Evolutionary conservation across 441 rosid species (phyloP).

Genomic region (Adansonia grandidieri): DNA sequence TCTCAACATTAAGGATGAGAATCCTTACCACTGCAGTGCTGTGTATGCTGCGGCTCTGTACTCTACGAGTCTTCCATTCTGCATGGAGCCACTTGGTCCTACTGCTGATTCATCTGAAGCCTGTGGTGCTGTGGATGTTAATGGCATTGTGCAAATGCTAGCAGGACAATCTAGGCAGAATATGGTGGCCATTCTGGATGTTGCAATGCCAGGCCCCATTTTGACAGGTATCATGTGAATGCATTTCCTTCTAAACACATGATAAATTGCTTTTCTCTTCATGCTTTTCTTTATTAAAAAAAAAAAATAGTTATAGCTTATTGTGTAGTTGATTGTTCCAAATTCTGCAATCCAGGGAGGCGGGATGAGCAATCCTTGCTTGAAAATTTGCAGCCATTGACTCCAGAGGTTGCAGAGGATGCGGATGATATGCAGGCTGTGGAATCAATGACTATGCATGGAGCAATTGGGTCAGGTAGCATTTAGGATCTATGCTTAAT

Average conservation of each 20-base stretch:
- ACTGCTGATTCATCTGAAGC: slow-evolving; percentile 46
- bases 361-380: slow-evolving; percentile 50
- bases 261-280: slow-evolving; percentile 14
- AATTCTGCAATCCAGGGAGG: slow-evolving; percentile 42
- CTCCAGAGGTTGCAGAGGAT: slow-evolving; percentile 63
- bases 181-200: slow-evolving; percentile 61
- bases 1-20: slow-evolving; percentile 65
- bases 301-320: neutral
- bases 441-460: slow-evolving; percentile 70
- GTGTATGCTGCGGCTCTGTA: slow-evolving; percentile 86
- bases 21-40: slow-evolving; percentile 74
- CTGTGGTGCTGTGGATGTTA: slow-evolving; percentile 65
- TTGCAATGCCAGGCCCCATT: slow-evolving; percentile 76
- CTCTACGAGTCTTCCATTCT: slow-evolving; percentile 70
- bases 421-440: slow-evolving; percentile 66
- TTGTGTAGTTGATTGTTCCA: slow-evolving; percentile 12
- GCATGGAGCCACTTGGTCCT: slow-evolving; percentile 60
- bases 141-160: slow-evolving; percentile 59
- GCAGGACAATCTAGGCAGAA: slow-evolving; percentile 73
- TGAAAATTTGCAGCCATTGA: slow-evolving; percentile 57
- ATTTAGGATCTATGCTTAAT: slow-evolving; percentile 22
- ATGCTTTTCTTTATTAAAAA: neutral
- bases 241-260: neutral
- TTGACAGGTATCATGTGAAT: slow-evolving; percentile 43
- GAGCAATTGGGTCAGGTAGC: slow-evolving; percentile 63